Conservation (phyloP, 1,284 basidiomycete species). For the Chalciporus sp. region DNA sequence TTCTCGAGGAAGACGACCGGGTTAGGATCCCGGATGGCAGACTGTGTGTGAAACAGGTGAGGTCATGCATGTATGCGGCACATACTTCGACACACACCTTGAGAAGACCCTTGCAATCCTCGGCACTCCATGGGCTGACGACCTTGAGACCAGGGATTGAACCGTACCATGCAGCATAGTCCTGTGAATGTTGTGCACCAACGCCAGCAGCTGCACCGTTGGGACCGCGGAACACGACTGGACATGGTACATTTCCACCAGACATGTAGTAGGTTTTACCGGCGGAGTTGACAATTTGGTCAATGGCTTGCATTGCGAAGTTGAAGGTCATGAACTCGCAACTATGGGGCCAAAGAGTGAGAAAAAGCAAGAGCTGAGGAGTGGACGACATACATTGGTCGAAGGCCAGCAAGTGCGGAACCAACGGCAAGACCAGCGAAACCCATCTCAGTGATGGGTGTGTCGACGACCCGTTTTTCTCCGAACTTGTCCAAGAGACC, state of each 20-base stretch:
- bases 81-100: slow-evolving; percentile 60
- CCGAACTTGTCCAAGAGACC: slow-evolving; percentile 99
- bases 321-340: slow-evolving; percentile 99
- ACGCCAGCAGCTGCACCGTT: slow-evolving; percentile 99
- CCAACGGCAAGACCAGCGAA: slow-evolving; percentile 97
- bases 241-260: slow-evolving; percentile 96
- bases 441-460: slow-evolving; percentile 98
- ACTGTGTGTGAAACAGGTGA: slow-evolving; percentile 42
- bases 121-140: slow-evolving; percentile 94
- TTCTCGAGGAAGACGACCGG: slow-evolving; percentile 99
- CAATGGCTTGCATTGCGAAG: slow-evolving; percentile 97
- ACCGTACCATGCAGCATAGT: slow-evolving; percentile 95
- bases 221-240: slow-evolving; percentile 98
- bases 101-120: slow-evolving; percentile 97
- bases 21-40: slow-evolving; percentile 98
- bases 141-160: slow-evolving; percentile 97
- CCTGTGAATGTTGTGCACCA: slow-evolving; percentile 91
- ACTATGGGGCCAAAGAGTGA: slow-evolving; percentile 40
- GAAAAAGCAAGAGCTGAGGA: slow-evolving; percentile 4
- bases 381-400: slow-evolving; percentile 71
- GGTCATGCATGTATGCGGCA: slow-evolving; percentile 5
- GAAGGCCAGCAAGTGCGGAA: slow-evolving; percentile 90
- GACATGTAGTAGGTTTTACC: slow-evolving; percentile 99
- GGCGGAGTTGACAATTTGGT: slow-evolving; percentile 99
- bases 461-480: slow-evolving; percentile 98